These are phyloP conservation scores for Kuraishia hungarica DNA, from an alignment of 805 yeast genomes.

Conservation along the genomic window DNA sequence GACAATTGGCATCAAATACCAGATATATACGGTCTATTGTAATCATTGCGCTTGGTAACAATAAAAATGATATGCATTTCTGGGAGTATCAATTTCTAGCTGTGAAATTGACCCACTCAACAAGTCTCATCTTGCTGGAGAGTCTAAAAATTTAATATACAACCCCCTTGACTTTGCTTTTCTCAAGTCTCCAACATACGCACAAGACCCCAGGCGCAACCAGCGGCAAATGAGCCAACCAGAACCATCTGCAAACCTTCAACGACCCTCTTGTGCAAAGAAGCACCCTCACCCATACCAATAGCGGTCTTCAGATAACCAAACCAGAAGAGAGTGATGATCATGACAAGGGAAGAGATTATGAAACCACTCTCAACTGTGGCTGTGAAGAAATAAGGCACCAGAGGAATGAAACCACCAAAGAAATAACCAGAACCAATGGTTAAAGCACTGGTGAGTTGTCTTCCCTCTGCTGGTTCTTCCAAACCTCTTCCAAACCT, in stretches of 20 bases:
- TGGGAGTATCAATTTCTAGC: constrained; percentile 4
- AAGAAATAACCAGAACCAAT: constrained; percentile 83
- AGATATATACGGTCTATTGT: not conserved
- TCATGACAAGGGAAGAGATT: constrained; percentile 73
- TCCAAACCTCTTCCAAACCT: constrained; percentile 89
- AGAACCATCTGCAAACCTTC: constrained; percentile 90
- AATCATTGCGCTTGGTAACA: not conserved
- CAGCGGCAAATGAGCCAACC: constrained; percentile 97
- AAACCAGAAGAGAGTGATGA: constrained; percentile 74
- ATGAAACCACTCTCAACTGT: constrained; percentile 74
- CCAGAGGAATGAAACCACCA: constrained; percentile 86
- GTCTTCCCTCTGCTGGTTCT: constrained; percentile 91
- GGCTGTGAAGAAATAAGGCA: constrained; percentile 81
- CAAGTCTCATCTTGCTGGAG: not conserved
- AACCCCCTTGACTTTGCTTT: not conserved
- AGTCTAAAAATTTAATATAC: not conserved
- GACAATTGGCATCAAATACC: not conserved
- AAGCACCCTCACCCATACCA: constrained; percentile 74
- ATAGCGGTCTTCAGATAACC: constrained; percentile 81
- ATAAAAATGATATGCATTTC: not conserved
- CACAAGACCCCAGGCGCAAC: constrained; percentile 92
- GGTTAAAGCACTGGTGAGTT: constrained; percentile 78
- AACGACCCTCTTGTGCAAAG: constrained; percentile 45
- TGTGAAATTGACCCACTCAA: constrained; percentile 5
- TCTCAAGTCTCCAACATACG: constrained; percentile 48